phyloP scores from a whole-genome alignment of 305 asterid species.

The Plantago coronopus region DNA sequence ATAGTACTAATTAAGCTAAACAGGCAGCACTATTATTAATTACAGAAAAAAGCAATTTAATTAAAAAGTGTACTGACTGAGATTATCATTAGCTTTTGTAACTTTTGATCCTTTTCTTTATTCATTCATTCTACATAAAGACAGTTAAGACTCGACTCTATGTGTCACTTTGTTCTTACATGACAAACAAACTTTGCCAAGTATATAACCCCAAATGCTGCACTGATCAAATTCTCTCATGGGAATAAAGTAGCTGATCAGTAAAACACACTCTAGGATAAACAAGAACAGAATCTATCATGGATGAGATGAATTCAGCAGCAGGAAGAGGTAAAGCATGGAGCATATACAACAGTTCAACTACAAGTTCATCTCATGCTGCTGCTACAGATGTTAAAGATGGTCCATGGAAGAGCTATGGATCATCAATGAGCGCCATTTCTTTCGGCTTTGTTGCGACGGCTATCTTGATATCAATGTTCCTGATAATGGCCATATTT shows the following conservation, averaged over 20 bases:
- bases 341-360: constrained; percentile 44
- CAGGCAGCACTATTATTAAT: constrained; percentile 34
- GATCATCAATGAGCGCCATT: constrained; percentile 77
- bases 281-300: neutral
- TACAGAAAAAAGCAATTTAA: constrained; percentile 20
- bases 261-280: neutral
- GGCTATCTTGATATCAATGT: constrained; percentile 79
- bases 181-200: constrained; percentile 40
- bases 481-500: constrained; percentile 81
- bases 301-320: constrained; percentile 45
- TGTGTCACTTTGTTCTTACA: constrained; percentile 46
- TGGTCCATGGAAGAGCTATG: constrained; percentile 57
- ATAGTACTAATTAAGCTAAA: constrained; percentile 58
- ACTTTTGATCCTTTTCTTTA: constrained; percentile 33
- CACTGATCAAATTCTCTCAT: constrained; percentile 16
- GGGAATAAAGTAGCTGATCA: neutral
- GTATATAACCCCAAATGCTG: constrained; percentile 21
- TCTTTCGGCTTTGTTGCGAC: constrained; percentile 88
- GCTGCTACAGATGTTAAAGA: constrained; percentile 33
- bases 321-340: constrained; percentile 57
- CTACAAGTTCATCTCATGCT: constrained; percentile 43
- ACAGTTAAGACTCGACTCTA: constrained; percentile 30
- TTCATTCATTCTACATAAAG: constrained; percentile 30
- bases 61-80: constrained; percentile 32
- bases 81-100: constrained; percentile 27